Conservation (phyloP, 129 eudicot genomes). For the Solidago caesia region DNA sequence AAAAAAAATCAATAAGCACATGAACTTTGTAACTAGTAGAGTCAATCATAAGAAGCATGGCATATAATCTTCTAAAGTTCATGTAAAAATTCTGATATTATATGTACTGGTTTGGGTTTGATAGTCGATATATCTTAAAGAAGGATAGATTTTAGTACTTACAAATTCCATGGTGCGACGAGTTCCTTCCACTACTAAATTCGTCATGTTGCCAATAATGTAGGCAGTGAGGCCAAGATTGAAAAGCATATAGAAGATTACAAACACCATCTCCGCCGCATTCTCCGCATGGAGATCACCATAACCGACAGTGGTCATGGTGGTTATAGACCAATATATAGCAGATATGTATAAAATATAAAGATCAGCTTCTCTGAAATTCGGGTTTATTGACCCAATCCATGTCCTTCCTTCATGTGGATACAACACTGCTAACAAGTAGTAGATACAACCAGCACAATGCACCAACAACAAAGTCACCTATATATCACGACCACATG, state of each 20-base stretch:
- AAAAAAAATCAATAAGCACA: not conserved
- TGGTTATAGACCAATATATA: conserved; percentile 89
- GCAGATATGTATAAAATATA: conserved; percentile 69
- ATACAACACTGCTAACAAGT: conserved; percentile 77
- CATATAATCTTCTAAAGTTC: not conserved
- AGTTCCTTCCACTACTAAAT: conserved; percentile 94
- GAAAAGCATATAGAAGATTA: conserved; percentile 80
- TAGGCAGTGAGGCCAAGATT: conserved; percentile 89
- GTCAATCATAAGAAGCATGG: not conserved
- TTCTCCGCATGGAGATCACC: conserved; percentile 92
- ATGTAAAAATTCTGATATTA: not conserved
- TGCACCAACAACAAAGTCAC: conserved; percentile 82
- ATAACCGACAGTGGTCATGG: conserved; percentile 95
- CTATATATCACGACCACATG: conserved; percentile 35
- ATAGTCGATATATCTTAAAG: not conserved
- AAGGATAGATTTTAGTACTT: conserved; percentile 27
- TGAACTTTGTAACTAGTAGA: not conserved
- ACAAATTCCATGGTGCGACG: conserved; percentile 97
- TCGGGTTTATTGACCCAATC: conserved; percentile 69
- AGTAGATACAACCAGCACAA: conserved; percentile 91
- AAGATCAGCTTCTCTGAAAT: conserved; percentile 63
- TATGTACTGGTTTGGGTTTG: not conserved
- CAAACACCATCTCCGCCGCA: conserved; percentile 81
- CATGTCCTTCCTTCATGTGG: conserved; percentile 86
- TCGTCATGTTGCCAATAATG: conserved; percentile 95